Conservation (phyloP, 2,329 filamentous ascomycete species). For the Drechslerella stenobrocha region DNA sequence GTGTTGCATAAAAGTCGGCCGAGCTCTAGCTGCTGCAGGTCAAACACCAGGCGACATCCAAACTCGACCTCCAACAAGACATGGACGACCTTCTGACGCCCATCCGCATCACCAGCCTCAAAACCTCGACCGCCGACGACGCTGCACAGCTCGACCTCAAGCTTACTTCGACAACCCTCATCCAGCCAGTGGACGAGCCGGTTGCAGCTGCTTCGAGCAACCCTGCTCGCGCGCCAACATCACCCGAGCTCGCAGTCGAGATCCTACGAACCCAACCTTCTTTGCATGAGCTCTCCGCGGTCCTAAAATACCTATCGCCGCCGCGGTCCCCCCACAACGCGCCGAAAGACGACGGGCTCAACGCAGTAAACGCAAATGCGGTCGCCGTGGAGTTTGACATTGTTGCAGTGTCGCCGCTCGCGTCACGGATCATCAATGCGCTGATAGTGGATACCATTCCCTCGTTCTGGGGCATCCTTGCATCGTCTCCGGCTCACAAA, state of each 20-base stretch:
- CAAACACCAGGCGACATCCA: conserved; percentile 17
- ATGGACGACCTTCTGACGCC: conserved; percentile 41
- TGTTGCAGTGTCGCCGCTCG: conserved; percentile 24
- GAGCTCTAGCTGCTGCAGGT: neutral
- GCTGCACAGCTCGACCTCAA: conserved; percentile 31
- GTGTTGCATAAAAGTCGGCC: conserved; percentile 16
- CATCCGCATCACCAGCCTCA: conserved; percentile 43
- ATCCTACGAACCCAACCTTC: conserved; percentile 43
- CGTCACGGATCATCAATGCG: conserved; percentile 69
- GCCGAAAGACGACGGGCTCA: conserved; percentile 7
- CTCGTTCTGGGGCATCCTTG: conserved; percentile 75
- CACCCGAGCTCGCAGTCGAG: conserved; percentile 33
- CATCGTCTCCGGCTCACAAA: conserved; percentile 55
- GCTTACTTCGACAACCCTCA: conserved; percentile 29
- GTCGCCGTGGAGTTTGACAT: conserved; percentile 20
- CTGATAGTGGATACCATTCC: conserved; percentile 75
- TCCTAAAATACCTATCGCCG: conserved; percentile 17
- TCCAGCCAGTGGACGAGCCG: conserved; percentile 17
- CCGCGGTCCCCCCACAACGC: neutral
- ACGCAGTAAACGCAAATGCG: conserved; percentile 16
- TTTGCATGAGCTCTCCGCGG: conserved; percentile 21
- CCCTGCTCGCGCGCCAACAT: conserved; percentile 25
- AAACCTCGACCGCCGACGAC: conserved; percentile 34
- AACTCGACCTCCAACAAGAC: conserved; percentile 9
- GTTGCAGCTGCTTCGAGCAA: conserved; percentile 1